A percentile compares a stretch with the other conserved stretches of the same genome.
Evolutionary conservation across 2,329 filamentous ascomycete genomes (phyloP).

Genomic region (Cordyceps farinosa): DNA sequence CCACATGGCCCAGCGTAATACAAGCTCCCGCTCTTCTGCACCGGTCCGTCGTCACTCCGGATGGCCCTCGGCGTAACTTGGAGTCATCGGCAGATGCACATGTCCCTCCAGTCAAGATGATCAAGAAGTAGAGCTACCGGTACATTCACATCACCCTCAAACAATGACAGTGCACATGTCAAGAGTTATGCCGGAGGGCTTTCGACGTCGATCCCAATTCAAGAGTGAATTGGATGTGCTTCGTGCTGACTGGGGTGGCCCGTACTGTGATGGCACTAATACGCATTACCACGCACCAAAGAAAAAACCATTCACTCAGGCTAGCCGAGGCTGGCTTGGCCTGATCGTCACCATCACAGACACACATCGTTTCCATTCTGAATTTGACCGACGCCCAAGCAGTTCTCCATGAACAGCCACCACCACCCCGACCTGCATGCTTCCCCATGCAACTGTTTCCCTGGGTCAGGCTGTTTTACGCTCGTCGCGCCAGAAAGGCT

Average conservation of each 20-base stretch:
- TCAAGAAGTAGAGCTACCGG: neutral
- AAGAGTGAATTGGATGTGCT: neutral
- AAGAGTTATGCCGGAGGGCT: neutral
- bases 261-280: neutral
- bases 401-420: neutral
- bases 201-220: slow-evolving; percentile 15
- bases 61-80: neutral
- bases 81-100: slow-evolving; percentile 4
- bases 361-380: neutral
- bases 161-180: slow-evolving; percentile 6
- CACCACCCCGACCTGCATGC: neutral
- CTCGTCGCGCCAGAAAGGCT: neutral
- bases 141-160: neutral
- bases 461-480: slow-evolving; percentile 8
- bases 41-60: neutral
- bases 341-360: neutral
- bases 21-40: neutral
- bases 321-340: slow-evolving; percentile 12
- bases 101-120: neutral
- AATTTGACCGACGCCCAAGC: neutral
- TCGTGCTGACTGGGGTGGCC: neutral
- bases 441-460: neutral
- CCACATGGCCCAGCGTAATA: neutral
- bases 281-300: neutral
- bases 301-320: neutral